Evolutionary conservation across 352 stramenopile species (phyloP).

Genomic region (Globisporangium rhizosaccharum): DNA sequence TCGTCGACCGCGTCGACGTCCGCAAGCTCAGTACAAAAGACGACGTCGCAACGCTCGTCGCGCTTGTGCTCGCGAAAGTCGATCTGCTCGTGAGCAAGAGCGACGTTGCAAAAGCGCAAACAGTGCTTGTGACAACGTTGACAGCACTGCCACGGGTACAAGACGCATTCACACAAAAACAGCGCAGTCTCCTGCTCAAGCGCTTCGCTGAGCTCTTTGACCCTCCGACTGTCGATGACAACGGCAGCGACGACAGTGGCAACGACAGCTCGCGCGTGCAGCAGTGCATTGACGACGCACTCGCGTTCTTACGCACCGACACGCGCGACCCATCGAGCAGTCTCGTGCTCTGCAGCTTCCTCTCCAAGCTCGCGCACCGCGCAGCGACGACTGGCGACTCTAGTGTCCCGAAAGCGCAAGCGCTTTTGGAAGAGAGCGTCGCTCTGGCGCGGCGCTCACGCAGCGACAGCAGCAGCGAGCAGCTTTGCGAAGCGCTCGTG

Average conservation of each 20-base stretch:
- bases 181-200: conserved; percentile 15
- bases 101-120: conserved; percentile 14
- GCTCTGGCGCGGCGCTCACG: conserved; percentile 13
- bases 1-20: conserved; percentile 34
- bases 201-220: conserved; percentile 25
- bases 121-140: conserved; percentile 27
- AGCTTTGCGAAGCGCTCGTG: conserved; percentile 42
- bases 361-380: conserved; percentile 27
- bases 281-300: conserved; percentile 23
- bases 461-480: conserved; percentile 15
- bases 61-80: conserved; percentile 36
- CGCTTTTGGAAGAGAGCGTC: conserved; percentile 29
- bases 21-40: conserved; percentile 24
- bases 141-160: conserved; percentile 11
- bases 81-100: conserved; percentile 20
- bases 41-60: conserved; percentile 26
- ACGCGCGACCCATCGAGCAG: conserved; percentile 8
- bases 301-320: conserved; percentile 17
- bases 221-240: conserved; percentile 13
- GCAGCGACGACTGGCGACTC: conserved; percentile 23
- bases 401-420: conserved; percentile 21
- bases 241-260: background rate
- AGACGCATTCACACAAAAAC: conserved; percentile 11
- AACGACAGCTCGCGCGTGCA: conserved; percentile 6
- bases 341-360: conserved; percentile 14